phyloP scores from a whole-genome alignment of 163 green algal species.

The Chlamydomonas reinhardtii region DNA sequence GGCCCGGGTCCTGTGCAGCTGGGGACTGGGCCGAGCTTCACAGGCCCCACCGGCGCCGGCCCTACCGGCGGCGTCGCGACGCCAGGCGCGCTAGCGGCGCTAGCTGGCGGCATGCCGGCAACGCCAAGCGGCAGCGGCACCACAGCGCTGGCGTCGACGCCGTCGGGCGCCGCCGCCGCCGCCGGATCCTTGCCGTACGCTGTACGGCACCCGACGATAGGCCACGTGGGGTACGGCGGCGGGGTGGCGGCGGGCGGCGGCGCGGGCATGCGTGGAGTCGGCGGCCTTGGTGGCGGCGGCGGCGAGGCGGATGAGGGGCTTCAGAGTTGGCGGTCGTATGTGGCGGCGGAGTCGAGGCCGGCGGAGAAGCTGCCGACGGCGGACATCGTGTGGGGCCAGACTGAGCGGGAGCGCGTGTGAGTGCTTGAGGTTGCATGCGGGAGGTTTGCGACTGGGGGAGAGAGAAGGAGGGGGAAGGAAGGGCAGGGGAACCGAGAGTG shows the following conservation, averaged over 20 bases:
- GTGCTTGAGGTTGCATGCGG: too few species aligned
- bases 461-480: too few species aligned
- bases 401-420: constrained; percentile 87
- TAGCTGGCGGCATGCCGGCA: background rate
- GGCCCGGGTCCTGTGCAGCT: too few species aligned
- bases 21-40: too few species aligned
- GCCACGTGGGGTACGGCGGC: background rate
- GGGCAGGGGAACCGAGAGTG: too few species aligned
- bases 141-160: too few species aligned
- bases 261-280: background rate
- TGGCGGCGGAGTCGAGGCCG: constrained; percentile 75
- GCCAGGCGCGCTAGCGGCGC: background rate
- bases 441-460: too few species aligned
- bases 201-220: background rate
- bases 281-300: background rate
- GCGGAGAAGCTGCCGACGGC: constrained; percentile 75
- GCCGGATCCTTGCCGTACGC: background rate
- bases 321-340: constrained; percentile 71
- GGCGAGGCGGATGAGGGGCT: constrained; percentile 15
- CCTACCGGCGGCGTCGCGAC: background rate
- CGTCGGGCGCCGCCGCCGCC: background rate
- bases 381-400: constrained; percentile 86
- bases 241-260: background rate
- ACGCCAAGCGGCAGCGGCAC: too few species aligned
- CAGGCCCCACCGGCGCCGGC: too few species aligned